A percentile compares a stretch with the other conserved stretches of the same genome.
Evolutionary conservation across 2,329 filamentous ascomycete genomes (phyloP).

Genomic region (Fusarium sp.): DNA sequence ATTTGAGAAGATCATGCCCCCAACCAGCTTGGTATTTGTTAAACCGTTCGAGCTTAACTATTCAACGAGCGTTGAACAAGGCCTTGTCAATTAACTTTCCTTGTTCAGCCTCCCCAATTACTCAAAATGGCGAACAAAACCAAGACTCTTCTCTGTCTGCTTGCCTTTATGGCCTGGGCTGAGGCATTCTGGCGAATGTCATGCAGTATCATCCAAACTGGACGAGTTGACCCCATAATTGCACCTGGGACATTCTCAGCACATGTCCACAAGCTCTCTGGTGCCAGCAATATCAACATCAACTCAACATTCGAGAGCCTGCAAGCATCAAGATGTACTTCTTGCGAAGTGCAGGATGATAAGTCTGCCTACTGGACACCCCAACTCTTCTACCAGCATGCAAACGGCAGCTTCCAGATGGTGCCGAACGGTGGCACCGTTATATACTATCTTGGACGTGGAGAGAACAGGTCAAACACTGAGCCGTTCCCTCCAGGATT

Average conservation of each 20-base stretch:
- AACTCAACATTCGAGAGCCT: constrained; percentile 32
- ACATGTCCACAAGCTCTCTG: constrained; percentile 44
- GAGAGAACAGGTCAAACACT: constrained; percentile 42
- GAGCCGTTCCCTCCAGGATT: constrained; percentile 45
- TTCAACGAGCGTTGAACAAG: constrained; percentile 19
- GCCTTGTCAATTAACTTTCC: constrained; percentile 11
- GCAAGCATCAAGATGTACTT: constrained; percentile 42
- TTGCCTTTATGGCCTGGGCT: constrained; percentile 20
- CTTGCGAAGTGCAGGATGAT: constrained; percentile 44
- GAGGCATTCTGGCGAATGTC: constrained; percentile 47
- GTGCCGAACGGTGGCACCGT: constrained; percentile 43
- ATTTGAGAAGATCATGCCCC: constrained; percentile 37
- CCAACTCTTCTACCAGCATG: constrained; percentile 42
- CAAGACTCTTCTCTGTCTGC: constrained; percentile 19
- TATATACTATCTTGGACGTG: constrained; percentile 44
- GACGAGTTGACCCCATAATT: constrained; percentile 42
- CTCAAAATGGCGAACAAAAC: constrained; percentile 28
- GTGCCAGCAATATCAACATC: constrained; percentile 42
- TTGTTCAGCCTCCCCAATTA: constrained; percentile 20
- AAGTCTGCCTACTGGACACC: constrained; percentile 48
- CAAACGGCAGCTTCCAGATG: constrained; percentile 43
- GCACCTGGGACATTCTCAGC: constrained; percentile 37
- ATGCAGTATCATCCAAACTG: constrained; percentile 43
- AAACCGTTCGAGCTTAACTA: constrained; percentile 8
- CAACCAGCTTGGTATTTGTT: not conserved